A percentile compares a stretch with the other conserved stretches of the same genome.
These are phyloP conservation scores for Gossypium stocksii DNA, from an alignment of 345 rosid species.

Conservation along the genomic window DNA sequence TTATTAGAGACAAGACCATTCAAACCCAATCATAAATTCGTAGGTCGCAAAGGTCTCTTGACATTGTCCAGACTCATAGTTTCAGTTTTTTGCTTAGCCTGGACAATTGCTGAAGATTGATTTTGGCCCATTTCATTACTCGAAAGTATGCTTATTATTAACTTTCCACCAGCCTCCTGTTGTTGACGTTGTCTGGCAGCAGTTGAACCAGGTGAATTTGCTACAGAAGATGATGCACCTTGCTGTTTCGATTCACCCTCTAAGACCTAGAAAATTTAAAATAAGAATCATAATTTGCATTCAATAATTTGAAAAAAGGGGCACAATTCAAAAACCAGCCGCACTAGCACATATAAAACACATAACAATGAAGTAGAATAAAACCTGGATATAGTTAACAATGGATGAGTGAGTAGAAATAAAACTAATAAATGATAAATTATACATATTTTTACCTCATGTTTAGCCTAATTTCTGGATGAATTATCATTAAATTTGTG, in stretches of 20 bases:
- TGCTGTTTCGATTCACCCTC: conserved; percentile 26
- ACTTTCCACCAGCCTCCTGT: conserved; percentile 40
- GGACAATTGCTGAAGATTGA: conserved; percentile 28
- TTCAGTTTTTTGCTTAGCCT: conserved; percentile 38
- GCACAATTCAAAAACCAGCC: background rate
- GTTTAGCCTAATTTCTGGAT: too few species aligned
- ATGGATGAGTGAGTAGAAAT: too few species aligned
- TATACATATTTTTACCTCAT: too few species aligned
- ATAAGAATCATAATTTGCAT: conserved; percentile 18
- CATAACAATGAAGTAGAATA: background rate
- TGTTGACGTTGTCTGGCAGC: conserved; percentile 36
- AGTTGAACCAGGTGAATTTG: conserved; percentile 23
- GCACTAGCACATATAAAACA: background rate
- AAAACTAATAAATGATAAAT: too few species aligned
- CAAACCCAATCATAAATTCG: conserved; percentile 29
- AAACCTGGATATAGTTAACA: too few species aligned
- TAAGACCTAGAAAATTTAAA: conserved; percentile 26
- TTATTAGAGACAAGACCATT: conserved; percentile 23
- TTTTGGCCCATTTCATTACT: conserved; percentile 34
- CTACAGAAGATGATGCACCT: conserved; percentile 25
- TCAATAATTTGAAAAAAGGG: too few species aligned
- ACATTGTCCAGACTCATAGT: conserved; percentile 27
- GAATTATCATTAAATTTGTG: too few species aligned
- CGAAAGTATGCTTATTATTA: conserved; percentile 38
- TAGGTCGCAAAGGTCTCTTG: conserved; percentile 31